phyloP scores from a whole-genome alignment of 2,329 filamentous ascomycete species.

The Zopfia rhizophila region DNA sequence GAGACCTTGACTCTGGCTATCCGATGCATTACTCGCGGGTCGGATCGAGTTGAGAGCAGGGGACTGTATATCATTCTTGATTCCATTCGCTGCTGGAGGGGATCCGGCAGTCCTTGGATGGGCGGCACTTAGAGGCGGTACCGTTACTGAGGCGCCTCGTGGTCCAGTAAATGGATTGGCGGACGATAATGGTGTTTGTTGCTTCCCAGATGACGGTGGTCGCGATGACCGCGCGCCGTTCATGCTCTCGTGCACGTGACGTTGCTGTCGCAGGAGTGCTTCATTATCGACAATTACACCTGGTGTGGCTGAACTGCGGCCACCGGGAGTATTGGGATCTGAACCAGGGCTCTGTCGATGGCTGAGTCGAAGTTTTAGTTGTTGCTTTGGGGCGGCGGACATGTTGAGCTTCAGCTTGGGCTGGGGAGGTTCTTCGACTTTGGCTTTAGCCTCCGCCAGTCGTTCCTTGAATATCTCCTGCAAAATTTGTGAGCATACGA shows the following conservation, averaged over 20 bases:
- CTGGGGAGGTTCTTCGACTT: slow-evolving; percentile 76
- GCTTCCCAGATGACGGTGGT: slow-evolving; percentile 38
- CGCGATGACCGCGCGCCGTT: slow-evolving; percentile 49
- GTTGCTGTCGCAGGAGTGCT: slow-evolving; percentile 63
- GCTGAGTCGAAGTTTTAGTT: slow-evolving; percentile 77
- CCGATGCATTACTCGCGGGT: slow-evolving; percentile 48
- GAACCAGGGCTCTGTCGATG: slow-evolving; percentile 53
- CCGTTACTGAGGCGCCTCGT: slow-evolving; percentile 31
- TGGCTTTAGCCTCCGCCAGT: slow-evolving; percentile 76
- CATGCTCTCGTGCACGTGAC: slow-evolving; percentile 62
- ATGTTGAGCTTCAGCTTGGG: slow-evolving; percentile 86
- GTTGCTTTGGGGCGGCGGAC: slow-evolving; percentile 53
- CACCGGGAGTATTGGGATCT: slow-evolving; percentile 52
- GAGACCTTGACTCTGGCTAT: slow-evolving; percentile 36
- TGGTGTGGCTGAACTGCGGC: slow-evolving; percentile 55
- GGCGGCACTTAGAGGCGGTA: slow-evolving; percentile 30
- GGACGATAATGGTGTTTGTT: slow-evolving; percentile 34
- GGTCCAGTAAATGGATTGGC: slow-evolving; percentile 42
- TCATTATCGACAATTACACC: slow-evolving; percentile 66
- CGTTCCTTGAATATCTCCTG: slow-evolving; percentile 76
- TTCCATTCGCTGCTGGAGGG: slow-evolving; percentile 43
- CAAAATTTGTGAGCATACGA: slow-evolving; percentile 30
- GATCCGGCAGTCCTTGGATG: slow-evolving; percentile 47
- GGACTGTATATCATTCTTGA: slow-evolving; percentile 56
- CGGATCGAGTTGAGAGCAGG: slow-evolving; percentile 55